A percentile compares a stretch with the other conserved stretches of the same genome.
These are phyloP conservation scores for Quercus agrifolia DNA, from an alignment of 306 rosid species.

Conservation along the genomic window DNA sequence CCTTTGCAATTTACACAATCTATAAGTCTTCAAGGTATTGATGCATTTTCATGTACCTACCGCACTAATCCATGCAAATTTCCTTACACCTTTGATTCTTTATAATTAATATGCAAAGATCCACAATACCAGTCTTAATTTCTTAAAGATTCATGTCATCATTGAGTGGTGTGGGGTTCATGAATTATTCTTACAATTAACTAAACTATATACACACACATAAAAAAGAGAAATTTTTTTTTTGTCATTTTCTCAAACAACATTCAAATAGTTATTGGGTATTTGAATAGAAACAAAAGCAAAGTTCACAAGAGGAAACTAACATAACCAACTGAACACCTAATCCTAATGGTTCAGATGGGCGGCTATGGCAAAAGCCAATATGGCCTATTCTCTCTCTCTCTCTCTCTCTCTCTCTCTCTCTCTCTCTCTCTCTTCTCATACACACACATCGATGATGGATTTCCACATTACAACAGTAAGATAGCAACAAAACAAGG, in stretches of 20 bases:
- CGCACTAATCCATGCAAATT: neutral
- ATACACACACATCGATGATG: too few relatives aligned
- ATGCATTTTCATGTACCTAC: neutral
- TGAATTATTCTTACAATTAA: neutral
- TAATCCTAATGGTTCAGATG: slow-evolving; percentile 17
- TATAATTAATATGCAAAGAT: neutral
- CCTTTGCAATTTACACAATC: too few relatives aligned
- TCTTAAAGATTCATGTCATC: neutral
- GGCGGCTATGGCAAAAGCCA: slow-evolving; percentile 13
- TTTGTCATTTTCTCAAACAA: neutral
- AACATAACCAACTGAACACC: slow-evolving; percentile 34
- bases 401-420: neutral
- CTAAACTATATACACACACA: too few relatives aligned
- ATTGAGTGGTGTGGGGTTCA: neutral
- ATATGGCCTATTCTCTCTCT: too few relatives aligned
- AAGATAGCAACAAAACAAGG: slow-evolving; percentile 5
- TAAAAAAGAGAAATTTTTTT: neutral
- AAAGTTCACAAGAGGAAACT: slow-evolving; percentile 33
- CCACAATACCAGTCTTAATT: neutral
- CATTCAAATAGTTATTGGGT: slow-evolving; percentile 13
- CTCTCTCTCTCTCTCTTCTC: slow-evolving; percentile 11
- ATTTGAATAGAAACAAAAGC: slow-evolving; percentile 8
- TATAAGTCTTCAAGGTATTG: too few relatives aligned
- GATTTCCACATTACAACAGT: neutral
- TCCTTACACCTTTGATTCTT: neutral